phyloP scores from a whole-genome alignment of 768 basidiomycete genomes.

The Leccinellum luteum region DNA sequence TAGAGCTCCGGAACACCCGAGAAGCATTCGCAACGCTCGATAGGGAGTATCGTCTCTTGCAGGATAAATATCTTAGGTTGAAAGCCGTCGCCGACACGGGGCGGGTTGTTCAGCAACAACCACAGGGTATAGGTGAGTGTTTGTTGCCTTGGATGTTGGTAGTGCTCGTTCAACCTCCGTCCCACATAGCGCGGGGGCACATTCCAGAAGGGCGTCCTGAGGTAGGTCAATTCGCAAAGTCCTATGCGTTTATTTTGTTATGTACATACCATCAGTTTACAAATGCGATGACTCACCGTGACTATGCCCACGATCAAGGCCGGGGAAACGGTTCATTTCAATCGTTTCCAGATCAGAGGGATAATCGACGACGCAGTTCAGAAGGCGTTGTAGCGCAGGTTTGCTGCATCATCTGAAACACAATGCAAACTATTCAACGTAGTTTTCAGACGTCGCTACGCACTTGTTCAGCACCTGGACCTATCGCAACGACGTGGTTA shows the following conservation, averaged over 20 bases:
- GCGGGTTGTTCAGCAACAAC: conserved; percentile 7
- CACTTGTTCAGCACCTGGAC: not conserved
- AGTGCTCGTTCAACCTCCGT: not conserved
- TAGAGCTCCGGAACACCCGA: conserved; percentile 19
- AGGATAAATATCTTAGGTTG: conserved; percentile 22
- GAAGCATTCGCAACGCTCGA: conserved; percentile 22
- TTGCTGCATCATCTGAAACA: conserved; percentile 3
- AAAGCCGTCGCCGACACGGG: conserved; percentile 5
- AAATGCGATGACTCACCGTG: not conserved
- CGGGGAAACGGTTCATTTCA: conserved; percentile 5
- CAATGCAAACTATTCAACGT: not conserved
- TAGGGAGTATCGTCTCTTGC: conserved; percentile 17
- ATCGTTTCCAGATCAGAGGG: conserved; percentile 4
- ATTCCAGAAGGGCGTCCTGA: conserved; percentile 9
- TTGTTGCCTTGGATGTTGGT: not conserved
- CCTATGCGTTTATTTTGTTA: not conserved
- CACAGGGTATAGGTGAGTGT: conserved; percentile 8
- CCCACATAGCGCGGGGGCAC: conserved; percentile 1
- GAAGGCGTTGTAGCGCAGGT: conserved; percentile 19
- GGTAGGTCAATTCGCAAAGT: conserved; percentile 4
- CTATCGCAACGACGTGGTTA: conserved; percentile 15
- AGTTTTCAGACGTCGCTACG: conserved; percentile 5
- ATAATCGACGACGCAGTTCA: conserved; percentile 15
- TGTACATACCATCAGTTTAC: not conserved
- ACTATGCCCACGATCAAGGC: not conserved